Conservation (phyloP, 2,329 filamentous ascomycete genomes). For the Huntiella moniliformis region DNA sequence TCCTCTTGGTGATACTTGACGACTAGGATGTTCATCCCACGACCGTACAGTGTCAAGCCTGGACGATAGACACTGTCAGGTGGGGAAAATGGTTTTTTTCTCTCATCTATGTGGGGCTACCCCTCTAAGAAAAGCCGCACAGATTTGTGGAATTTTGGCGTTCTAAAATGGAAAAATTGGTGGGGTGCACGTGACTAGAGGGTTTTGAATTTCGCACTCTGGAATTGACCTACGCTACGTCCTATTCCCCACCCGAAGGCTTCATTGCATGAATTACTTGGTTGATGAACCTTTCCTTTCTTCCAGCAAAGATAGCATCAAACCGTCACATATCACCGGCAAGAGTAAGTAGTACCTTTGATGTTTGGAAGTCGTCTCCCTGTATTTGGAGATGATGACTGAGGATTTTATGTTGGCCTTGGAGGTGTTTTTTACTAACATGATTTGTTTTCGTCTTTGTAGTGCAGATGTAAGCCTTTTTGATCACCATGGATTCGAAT, state of each 20-base stretch:
- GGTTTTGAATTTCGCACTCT: slow-evolving; percentile 11
- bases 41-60: too few relatives aligned
- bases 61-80: too few relatives aligned
- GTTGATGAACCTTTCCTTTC: slow-evolving; percentile 14
- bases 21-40: too few relatives aligned
- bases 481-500: not conserved
- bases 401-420: too few relatives aligned
- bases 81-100: too few relatives aligned
- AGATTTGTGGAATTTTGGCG: slow-evolving; percentile 6
- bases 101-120: too few relatives aligned
- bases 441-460: slow-evolving; percentile 16
- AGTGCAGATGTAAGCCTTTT: slow-evolving; percentile 75
- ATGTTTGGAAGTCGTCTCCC: slow-evolving; percentile 2
- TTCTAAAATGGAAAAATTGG: slow-evolving; percentile 3
- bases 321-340: slow-evolving; percentile 32
- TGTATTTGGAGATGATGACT: not conserved
- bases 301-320: slow-evolving; percentile 12
- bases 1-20: too few relatives aligned
- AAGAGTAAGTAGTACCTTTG: slow-evolving; percentile 33
- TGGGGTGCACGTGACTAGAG: slow-evolving; percentile 11
- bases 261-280: slow-evolving; percentile 16
- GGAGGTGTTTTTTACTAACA: slow-evolving; percentile 28
- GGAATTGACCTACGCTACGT: slow-evolving; percentile 9
- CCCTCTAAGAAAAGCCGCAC: not conserved
- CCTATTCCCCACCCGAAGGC: slow-evolving; percentile 12